Percentiles rank a stretch among this genome's conserved stretches.
Conservation (phyloP, 495 filamentous ascomycete genomes). For the Penicillium diatomitis region DNA sequence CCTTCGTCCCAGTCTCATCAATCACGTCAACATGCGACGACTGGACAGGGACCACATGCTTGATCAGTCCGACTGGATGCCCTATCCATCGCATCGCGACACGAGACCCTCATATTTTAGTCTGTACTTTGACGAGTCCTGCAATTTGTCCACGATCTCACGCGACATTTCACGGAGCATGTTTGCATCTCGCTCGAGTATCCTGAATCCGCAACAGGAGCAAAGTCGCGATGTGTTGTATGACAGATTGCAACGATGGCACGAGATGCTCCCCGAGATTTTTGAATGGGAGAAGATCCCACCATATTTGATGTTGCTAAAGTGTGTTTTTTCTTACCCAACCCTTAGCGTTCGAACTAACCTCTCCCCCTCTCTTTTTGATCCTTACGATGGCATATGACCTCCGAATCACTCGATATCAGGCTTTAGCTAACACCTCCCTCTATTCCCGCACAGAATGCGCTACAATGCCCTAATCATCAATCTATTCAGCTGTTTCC, state of each 20-base stretch:
- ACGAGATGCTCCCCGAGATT: constrained; percentile 21
- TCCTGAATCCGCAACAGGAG: constrained; percentile 1
- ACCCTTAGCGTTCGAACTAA: background rate
- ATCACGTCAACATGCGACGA: constrained; percentile 26
- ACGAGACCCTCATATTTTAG: constrained; percentile 23
- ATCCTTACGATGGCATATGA: too few relatives aligned
- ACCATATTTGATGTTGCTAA: constrained; percentile 32
- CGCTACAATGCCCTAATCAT: constrained; percentile 31
- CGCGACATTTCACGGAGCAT: constrained; percentile 33
- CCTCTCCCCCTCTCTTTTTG: too few relatives aligned
- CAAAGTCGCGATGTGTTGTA: constrained; percentile 25
- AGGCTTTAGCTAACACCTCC: too few relatives aligned
- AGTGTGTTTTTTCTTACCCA: constrained; percentile 15
- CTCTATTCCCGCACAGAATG: constrained; percentile 19
- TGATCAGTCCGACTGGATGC: constrained; percentile 22
- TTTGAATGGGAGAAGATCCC: constrained; percentile 14
- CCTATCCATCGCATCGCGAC: constrained; percentile 32
- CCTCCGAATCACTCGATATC: too few relatives aligned
- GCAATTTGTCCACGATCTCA: constrained; percentile 32
- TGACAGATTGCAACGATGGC: constrained; percentile 25
- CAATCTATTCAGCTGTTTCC: constrained; percentile 27
- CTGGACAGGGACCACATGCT: constrained; percentile 6
- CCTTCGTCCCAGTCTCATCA: constrained; percentile 28
- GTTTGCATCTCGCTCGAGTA: constrained; percentile 16
- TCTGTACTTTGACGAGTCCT: constrained; percentile 33